Evolutionary conservation across 805 yeast species (phyloP).

Genomic region (Saturnispora besseyi): DNA sequence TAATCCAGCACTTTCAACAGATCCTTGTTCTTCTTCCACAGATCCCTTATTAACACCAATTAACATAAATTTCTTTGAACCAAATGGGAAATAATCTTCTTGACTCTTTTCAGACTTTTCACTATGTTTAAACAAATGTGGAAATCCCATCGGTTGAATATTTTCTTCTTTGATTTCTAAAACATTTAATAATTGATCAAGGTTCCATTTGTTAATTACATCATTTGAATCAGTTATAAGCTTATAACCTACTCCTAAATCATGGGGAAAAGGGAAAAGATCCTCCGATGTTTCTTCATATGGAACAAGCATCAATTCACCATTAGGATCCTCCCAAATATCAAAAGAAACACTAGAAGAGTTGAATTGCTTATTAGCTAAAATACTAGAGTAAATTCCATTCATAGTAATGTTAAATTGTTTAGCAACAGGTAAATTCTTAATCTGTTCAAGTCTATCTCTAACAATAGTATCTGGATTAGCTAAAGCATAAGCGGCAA

Average conservation of each 20-base stretch:
- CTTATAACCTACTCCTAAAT: constrained; percentile 12
- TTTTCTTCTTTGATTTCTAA: constrained; percentile 20
- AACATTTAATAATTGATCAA: constrained; percentile 5
- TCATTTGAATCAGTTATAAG: constrained; percentile 9
- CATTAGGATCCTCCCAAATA: constrained; percentile 23
- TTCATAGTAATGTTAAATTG: constrained; percentile 5
- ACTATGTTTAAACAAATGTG: constrained; percentile 18
- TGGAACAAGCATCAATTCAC: constrained; percentile 21
- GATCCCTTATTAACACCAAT: constrained; percentile 15
- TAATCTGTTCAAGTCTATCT: neutral
- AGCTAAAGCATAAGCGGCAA: neutral
- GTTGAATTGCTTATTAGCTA: constrained; percentile 14
- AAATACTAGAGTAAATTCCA: constrained; percentile 16
- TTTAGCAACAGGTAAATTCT: neutral
- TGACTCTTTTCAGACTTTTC: constrained; percentile 7
- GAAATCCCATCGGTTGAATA: constrained; percentile 23
- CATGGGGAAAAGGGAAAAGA: neutral
- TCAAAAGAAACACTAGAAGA: constrained; percentile 15
- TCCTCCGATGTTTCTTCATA: neutral
- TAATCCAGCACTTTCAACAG: constrained; percentile 3
- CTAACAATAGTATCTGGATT: neutral
- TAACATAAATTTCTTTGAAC: constrained; percentile 20
- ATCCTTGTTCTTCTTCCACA: constrained; percentile 4
- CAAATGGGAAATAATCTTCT: constrained; percentile 19
- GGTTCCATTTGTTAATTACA: neutral